These are phyloP conservation scores for Musa itinerans DNA, from an alignment of 176 grass and related monocot species.

Conservation along the genomic window DNA sequence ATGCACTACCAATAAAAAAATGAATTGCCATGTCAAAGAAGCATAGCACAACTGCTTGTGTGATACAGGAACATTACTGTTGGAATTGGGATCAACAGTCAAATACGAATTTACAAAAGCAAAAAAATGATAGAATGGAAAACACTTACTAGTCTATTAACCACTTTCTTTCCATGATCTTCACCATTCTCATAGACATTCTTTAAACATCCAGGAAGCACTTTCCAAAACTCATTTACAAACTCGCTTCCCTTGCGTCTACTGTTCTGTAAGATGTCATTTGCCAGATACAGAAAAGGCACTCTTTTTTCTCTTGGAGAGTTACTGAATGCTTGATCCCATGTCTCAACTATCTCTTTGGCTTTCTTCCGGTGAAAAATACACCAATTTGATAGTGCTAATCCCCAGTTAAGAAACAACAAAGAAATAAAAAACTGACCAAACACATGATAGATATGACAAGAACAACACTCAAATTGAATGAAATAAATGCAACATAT, in stretches of 20 bases:
- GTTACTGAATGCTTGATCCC: conserved; percentile 75
- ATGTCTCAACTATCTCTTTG: conserved; percentile 77
- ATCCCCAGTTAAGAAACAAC: conserved; percentile 53
- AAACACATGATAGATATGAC: background rate
- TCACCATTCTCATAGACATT: conserved; percentile 61
- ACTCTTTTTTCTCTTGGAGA: conserved; percentile 68
- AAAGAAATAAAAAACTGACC: background rate
- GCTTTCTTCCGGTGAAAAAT: conserved; percentile 92
- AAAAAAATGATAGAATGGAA: background rate
- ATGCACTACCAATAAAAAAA: too few species aligned
- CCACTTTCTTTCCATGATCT: conserved; percentile 73
- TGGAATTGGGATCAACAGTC: too few species aligned
- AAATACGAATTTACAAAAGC: background rate
- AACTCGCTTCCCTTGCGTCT: conserved; percentile 88
- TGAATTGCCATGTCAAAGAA: too few species aligned
- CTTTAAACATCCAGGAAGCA: conserved; percentile 74
- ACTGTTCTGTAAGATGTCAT: conserved; percentile 98
- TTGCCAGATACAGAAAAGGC: conserved; percentile 77
- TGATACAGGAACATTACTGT: too few species aligned
- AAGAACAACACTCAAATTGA: background rate
- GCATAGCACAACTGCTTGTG: too few species aligned
- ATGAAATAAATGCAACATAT: background rate
- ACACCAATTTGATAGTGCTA: conserved; percentile 91
- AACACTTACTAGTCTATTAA: conserved; percentile 74
- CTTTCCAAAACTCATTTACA: conserved; percentile 98